phyloP scores from a whole-genome alignment of 1,284 basidiomycete species.

The Hymenochaete sp. region DNA sequence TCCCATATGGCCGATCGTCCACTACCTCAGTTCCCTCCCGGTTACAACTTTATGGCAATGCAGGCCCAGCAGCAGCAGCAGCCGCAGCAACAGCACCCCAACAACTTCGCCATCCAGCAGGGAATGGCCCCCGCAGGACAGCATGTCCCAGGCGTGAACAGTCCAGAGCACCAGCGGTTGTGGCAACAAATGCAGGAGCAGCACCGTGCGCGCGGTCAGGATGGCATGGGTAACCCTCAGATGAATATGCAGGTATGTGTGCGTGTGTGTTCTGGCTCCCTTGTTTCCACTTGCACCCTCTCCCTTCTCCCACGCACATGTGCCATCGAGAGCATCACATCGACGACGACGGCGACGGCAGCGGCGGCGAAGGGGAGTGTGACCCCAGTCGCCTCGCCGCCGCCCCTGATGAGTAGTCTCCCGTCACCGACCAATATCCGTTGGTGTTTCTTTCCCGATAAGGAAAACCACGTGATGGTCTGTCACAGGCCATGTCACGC shows the following conservation, averaged over 20 bases:
- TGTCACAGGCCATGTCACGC: constrained; percentile 6
- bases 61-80: constrained; percentile 15
- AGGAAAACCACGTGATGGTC: too few relatives aligned
- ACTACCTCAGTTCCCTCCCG: constrained; percentile 8
- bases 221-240: constrained; percentile 12
- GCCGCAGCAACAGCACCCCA: too few relatives aligned
- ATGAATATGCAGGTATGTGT: constrained; percentile 9
- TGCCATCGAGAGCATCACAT: too few relatives aligned
- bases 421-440: constrained; percentile 10
- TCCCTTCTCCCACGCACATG: too few relatives aligned
- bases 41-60: constrained; percentile 14
- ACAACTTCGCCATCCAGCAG: constrained; percentile 10
- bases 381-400: constrained; percentile 9
- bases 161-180: constrained; percentile 14
- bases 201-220: constrained; percentile 13
- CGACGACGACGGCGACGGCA: too few relatives aligned
- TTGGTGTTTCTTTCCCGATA: constrained; percentile 7
- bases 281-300: constrained; percentile 1
- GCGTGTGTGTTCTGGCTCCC: background rate
- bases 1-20: constrained; percentile 17
- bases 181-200: constrained; percentile 18
- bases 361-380: too few relatives aligned
- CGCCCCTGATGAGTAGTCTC: constrained; percentile 11
- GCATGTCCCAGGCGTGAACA: constrained; percentile 7
- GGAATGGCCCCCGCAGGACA: constrained; percentile 1